phyloP scores from a whole-genome alignment of 2,329 filamentous ascomycete genomes.

The Fusarium tjaetaba region DNA sequence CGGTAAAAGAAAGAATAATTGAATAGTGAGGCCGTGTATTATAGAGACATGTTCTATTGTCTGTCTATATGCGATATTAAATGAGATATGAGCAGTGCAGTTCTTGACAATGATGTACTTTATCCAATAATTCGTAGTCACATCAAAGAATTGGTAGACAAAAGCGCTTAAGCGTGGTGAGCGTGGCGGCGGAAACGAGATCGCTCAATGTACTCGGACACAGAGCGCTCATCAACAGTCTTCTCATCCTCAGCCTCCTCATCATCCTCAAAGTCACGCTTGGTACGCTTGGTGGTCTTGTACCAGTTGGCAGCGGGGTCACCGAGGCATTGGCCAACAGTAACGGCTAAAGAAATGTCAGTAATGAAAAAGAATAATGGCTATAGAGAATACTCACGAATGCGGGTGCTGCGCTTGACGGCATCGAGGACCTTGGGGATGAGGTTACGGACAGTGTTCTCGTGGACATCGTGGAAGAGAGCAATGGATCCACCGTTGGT shows the following conservation, averaged over 20 bases:
- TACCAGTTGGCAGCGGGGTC: slow-evolving; percentile 28
- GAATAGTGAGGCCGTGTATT: background rate
- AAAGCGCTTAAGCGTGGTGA: slow-evolving; percentile 1
- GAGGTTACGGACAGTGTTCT: slow-evolving; percentile 47
- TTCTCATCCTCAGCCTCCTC: slow-evolving; percentile 12
- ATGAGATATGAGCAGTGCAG: slow-evolving; percentile 8
- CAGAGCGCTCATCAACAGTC: slow-evolving; percentile 12
- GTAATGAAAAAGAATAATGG: background rate
- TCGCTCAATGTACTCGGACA: slow-evolving; percentile 19
- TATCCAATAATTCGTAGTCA: slow-evolving; percentile 8
- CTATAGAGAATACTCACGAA: background rate
- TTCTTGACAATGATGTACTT: slow-evolving; percentile 1
- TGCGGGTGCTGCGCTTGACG: slow-evolving; percentile 21
- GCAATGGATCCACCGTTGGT: slow-evolving; percentile 53
- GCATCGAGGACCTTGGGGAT: slow-evolving; percentile 26
- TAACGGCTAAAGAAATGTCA: slow-evolving; percentile 43
- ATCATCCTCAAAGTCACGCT: slow-evolving; percentile 15
- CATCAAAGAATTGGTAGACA: slow-evolving; percentile 2
- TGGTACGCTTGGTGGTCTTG: slow-evolving; percentile 27
- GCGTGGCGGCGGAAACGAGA: slow-evolving; percentile 21
- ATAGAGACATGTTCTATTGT: slow-evolving; percentile 10
- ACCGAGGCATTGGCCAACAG: slow-evolving; percentile 42
- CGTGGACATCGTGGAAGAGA: slow-evolving; percentile 59
- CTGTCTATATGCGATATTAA: slow-evolving; percentile 19
- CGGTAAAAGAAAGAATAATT: background rate